Percentiles rank a stretch among this genome's conserved stretches.
Evolutionary conservation across 2,329 filamentous ascomycete genomes (phyloP).

Genomic region (Xylaria sp.): DNA sequence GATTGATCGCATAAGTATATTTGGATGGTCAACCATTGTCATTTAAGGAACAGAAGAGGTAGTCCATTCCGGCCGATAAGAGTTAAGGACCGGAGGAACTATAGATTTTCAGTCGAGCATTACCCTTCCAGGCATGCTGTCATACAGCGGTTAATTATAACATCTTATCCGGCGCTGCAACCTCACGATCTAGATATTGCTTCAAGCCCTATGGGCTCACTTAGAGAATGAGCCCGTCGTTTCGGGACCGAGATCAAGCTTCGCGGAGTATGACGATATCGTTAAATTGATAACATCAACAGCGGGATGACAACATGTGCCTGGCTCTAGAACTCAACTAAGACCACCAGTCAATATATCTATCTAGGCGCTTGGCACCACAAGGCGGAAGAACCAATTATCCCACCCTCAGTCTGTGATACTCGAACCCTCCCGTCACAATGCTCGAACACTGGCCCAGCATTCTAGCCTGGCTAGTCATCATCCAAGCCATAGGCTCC

Average conservation of each 20-base stretch:
- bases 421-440: not conserved
- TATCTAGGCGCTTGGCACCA: slow-evolving; percentile 14
- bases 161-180: slow-evolving; percentile 22
- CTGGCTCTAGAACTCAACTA: not conserved
- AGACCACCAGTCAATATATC: not conserved
- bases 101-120: not conserved
- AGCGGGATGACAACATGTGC: not conserved
- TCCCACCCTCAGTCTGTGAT: not conserved
- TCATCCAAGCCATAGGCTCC: slow-evolving; percentile 1
- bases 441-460: slow-evolving; percentile 18
- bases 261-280: not conserved
- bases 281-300: not conserved
- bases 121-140: not conserved
- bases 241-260: not conserved
- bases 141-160: slow-evolving; percentile 26
- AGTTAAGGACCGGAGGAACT: too few species aligned
- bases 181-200: not conserved
- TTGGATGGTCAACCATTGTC: not conserved
- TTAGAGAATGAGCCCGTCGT: too few species aligned
- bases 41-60: not conserved
- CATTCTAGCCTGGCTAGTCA: slow-evolving; percentile 15
- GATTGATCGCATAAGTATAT: not conserved
- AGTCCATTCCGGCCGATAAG: not conserved
- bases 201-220: not conserved
- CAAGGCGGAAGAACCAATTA: not conserved